Base-by-base conservation (phyloP, 2,329 filamentous ascomycete genomes). In the Paracoccidioides brasiliensis region DNA sequence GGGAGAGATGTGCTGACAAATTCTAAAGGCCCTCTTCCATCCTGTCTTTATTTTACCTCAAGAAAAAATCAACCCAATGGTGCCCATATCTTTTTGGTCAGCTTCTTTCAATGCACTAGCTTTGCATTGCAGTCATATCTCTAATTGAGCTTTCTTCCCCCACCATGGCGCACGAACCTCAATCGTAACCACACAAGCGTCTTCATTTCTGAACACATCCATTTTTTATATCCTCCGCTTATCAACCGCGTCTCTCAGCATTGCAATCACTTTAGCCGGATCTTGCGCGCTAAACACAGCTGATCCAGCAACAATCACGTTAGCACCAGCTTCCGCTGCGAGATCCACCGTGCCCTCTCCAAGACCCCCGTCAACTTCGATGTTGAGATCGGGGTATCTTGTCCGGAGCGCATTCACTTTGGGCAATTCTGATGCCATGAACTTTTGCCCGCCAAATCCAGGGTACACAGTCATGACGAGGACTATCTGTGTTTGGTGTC, bases 401-500 rank as follows among this genome's bases (percentile, higher is more conserved):
- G 84, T 76, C 58, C 93, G 83, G 63, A 98, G 78, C 42, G 85
- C 89, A 62, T 85, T 74, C 30, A 98, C 93, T 76, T 98, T 98
- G 67, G 91, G 90, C 62, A 98, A 81, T 75, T 95, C 89, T 5
- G 88, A 88, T 10, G 89, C 84, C 90, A 97, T 97, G 78, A 98
- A 98, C 68, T 95, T 96, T 70, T 98, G 93, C 5, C 93, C 93
- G 60, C 93, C 93, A 68, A 98, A 98, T 48, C 93, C 93, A 46
- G 93, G 93, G 73, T 98, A 82, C 45, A 98, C 93, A 0, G 93
- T 98, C 93, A 98, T 98, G 58, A 98, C 81, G 15, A 98, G 83
- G 41, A 95, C 90, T 93, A 98, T 98, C 91, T 96, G 60, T 9
- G n/a, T 22, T 4, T 6, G 30, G 15, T 22, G 42, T 49, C n/a